Conservation (phyloP, 2,329 filamentous ascomycete species). For the Clarireedia monteithiana region DNA sequence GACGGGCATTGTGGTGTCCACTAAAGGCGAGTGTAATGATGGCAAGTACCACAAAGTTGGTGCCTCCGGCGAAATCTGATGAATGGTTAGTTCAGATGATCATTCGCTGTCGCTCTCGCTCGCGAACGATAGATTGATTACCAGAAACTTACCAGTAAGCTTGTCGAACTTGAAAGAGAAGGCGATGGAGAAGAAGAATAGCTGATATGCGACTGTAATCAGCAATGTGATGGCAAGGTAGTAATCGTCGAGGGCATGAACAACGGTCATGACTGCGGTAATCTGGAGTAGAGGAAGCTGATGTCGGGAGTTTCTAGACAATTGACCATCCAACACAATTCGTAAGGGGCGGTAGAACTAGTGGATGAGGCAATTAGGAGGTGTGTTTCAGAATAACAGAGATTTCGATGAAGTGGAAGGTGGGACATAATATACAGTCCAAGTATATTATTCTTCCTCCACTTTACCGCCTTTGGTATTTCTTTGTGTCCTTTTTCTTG, state of each 20-base stretch:
- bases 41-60: constrained; percentile 59
- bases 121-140: not conserved
- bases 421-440: too few relatives aligned
- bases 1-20: constrained; percentile 48
- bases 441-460: too few relatives aligned
- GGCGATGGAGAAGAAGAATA: constrained; percentile 62
- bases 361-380: too few relatives aligned
- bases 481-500: too few relatives aligned
- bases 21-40: constrained; percentile 57
- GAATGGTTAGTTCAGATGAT: constrained; percentile 12
- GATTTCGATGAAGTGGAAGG: too few relatives aligned
- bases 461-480: too few relatives aligned
- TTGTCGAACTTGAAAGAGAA: constrained; percentile 64
- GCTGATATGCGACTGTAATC: constrained; percentile 61
- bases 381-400: too few relatives aligned
- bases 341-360: too few relatives aligned
- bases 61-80: constrained; percentile 60
- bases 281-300: not conserved
- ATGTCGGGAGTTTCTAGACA: too few relatives aligned
- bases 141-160: constrained; percentile 42
- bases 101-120: not conserved
- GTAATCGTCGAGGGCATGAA: constrained; percentile 61
- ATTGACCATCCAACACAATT: too few relatives aligned
- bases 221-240: constrained; percentile 63
- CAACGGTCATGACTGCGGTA: constrained; percentile 19